A percentile compares a stretch with the other conserved stretches of the same genome.
Conservation (phyloP, 2,329 filamentous ascomycete species). For the Colletotrichum sp. region DNA sequence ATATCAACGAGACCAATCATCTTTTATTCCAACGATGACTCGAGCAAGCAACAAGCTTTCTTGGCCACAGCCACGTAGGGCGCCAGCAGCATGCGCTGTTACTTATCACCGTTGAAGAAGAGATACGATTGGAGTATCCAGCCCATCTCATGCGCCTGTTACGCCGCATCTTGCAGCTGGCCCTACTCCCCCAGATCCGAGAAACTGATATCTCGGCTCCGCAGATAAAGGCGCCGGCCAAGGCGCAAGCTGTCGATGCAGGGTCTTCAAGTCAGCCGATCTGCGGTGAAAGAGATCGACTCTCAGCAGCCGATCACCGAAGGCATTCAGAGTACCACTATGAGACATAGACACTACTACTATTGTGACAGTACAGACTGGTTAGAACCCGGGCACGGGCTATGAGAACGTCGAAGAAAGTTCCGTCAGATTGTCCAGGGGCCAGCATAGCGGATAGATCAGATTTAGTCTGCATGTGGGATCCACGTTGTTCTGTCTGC, state of each 20-base stretch:
- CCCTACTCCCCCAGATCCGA: not conserved
- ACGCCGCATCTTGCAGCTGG: not conserved
- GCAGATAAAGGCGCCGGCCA: not conserved
- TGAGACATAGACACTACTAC: not conserved
- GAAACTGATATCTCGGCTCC: not conserved
- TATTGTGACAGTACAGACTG: not conserved
- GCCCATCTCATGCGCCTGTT: not conserved
- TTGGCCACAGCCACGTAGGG: not conserved
- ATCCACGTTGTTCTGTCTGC: not conserved
- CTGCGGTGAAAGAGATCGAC: not conserved
- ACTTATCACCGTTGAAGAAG: not conserved
- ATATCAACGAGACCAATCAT: not conserved
- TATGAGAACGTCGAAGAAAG: not conserved
- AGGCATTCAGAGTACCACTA: not conserved
- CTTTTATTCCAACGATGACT: not conserved
- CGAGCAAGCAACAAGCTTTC: not conserved
- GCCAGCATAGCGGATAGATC: not conserved
- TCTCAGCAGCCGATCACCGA: rapidly evolving
- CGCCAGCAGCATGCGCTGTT: not conserved
- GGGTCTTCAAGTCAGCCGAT: not conserved
- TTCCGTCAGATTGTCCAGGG: not conserved
- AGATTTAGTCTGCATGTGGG: not conserved
- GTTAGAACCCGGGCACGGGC: not conserved
- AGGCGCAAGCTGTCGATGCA: not conserved
- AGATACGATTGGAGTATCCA: not conserved